Evolutionary conservation across 2,329 filamentous ascomycete genomes (phyloP), one percentile per base, ranked within the genome.

Genomic region (Talaromyces sp.): DNA sequence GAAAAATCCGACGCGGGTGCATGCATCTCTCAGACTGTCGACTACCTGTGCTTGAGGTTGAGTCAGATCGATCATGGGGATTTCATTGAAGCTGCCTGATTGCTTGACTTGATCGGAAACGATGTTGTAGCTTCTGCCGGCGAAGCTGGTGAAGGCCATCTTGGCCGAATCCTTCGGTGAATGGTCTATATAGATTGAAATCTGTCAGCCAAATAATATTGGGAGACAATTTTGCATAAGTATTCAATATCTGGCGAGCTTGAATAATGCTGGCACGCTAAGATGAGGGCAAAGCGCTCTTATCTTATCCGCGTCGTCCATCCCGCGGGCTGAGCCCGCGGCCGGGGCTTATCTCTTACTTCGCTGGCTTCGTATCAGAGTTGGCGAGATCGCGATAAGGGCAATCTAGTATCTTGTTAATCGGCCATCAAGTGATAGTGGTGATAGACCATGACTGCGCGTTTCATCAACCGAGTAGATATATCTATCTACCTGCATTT

Each of bases 1-100:
- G 68, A 83, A 81, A 66, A 81, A 82, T 4, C 80, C 78, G 47
- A 78, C 62, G 66, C 73, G 27, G 69, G 76, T 50, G 75, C 79
- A 72, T 1, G 67, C 70, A 47, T 64, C 76, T 33, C 71, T 7
- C 76, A 73, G 16, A 82, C 54, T 74, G 51, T 78, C 68, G 12
- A 68, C 65, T 2, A 80, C 78, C 4, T 81, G 72, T 7, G 67
- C 68, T 55, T 75, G 67, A 1, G 79, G 75, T 16, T 76, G 74
- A 3, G 71, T 65, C 0, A 75, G 58, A 1, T 83, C 79, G 56
- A 82, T 79, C 42, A 81, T 67, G 1, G 79, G 78, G 14, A 81
- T 76, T 51, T 69, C 65, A 16, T 68, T 63, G 14, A 68, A 70
- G 18, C 66, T 62, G 27, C 28, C 42, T 10, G 57, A 60, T 59